A percentile compares a stretch with the other conserved stretches of the same genome.
These are phyloP conservation scores for Acer saccharum DNA, from an alignment of 345 rosid genomes.

Conservation along the genomic window DNA sequence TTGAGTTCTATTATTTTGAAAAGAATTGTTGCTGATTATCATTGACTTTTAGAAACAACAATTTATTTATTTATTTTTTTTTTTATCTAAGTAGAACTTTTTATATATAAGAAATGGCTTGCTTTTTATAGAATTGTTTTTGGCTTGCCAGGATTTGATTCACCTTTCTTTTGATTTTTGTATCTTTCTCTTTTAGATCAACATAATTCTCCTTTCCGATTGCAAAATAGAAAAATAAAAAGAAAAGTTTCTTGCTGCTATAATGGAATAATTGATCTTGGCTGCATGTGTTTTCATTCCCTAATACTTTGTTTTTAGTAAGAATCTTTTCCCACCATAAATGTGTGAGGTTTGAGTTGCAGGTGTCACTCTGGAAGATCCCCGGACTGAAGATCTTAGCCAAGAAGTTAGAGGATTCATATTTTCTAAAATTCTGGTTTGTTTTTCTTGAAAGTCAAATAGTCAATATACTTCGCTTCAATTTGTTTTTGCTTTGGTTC, in stretches of 20 bases:
- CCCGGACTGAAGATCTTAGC: constrained; percentile 96
- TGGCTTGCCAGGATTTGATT: not conserved
- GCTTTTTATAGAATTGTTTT: not conserved
- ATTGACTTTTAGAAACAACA: not conserved
- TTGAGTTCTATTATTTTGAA: not conserved
- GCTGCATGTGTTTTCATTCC: not conserved
- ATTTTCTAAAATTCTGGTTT: constrained; percentile 92
- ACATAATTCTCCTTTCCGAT: not conserved
- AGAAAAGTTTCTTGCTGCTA: not conserved
- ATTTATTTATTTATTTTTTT: not conserved
- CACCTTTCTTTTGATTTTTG: not conserved
- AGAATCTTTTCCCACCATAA: constrained; percentile 13
- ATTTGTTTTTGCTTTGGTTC: not conserved
- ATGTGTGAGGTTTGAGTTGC: constrained; percentile 39
- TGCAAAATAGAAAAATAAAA: not conserved
- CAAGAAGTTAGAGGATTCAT: constrained; percentile 99
- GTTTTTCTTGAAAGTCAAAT: constrained; percentile 22
- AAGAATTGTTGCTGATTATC: not conserved
- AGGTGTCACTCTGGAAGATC: constrained; percentile 97
- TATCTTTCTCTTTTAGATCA: not conserved
- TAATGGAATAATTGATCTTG: not conserved
- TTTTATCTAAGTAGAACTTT: not conserved
- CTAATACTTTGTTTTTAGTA: constrained; percentile 2
- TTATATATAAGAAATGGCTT: not conserved
- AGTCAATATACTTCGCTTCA: not conserved